These are phyloP conservation scores for Kuraishia floccosa DNA, from an alignment of 805 yeast species.

Conservation along the genomic window DNA sequence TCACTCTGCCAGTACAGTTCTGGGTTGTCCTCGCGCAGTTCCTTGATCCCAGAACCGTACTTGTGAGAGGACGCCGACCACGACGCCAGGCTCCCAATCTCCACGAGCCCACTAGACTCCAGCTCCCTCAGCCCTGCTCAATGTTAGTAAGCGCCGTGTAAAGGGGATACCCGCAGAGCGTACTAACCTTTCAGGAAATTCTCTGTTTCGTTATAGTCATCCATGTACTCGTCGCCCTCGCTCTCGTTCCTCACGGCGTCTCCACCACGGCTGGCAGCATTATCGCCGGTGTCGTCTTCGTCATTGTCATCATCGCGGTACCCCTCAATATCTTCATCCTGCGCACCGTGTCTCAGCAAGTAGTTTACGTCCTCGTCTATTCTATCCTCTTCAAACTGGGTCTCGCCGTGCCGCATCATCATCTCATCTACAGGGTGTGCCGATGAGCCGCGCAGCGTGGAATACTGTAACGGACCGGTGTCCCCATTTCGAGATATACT, in stretches of 20 bases:
- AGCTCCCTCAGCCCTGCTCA: slow-evolving; percentile 37
- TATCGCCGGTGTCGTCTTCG: too few relatives aligned
- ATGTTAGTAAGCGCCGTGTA: background rate
- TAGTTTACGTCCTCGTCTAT: background rate
- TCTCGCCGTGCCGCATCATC: background rate
- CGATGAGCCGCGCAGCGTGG: too few relatives aligned
- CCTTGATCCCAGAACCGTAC: slow-evolving; percentile 59
- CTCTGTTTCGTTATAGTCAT: background rate
- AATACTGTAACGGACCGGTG: too few relatives aligned
- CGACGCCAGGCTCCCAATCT: slow-evolving; percentile 69
- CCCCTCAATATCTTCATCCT: slow-evolving; percentile 5
- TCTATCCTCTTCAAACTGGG: background rate
- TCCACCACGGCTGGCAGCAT: too few relatives aligned
- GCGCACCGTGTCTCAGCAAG: background rate
- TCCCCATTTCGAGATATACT: too few relatives aligned
- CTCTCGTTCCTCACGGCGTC: too few relatives aligned
- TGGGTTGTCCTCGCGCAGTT: slow-evolving; percentile 64
- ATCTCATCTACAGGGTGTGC: too few relatives aligned
- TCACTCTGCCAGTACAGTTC: slow-evolving; percentile 89
- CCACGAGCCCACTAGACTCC: slow-evolving; percentile 50
- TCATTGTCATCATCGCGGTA: slow-evolving; percentile 1
- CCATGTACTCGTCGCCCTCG: background rate
- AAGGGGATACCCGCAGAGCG: too few relatives aligned
- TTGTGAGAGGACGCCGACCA: slow-evolving; percentile 80
- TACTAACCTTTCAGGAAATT: background rate